Evolutionary conservation across 148 eudicot species (phyloP), one percentile per base, ranked within the genome.

Genomic region (Nepenthes gracilis): DNA sequence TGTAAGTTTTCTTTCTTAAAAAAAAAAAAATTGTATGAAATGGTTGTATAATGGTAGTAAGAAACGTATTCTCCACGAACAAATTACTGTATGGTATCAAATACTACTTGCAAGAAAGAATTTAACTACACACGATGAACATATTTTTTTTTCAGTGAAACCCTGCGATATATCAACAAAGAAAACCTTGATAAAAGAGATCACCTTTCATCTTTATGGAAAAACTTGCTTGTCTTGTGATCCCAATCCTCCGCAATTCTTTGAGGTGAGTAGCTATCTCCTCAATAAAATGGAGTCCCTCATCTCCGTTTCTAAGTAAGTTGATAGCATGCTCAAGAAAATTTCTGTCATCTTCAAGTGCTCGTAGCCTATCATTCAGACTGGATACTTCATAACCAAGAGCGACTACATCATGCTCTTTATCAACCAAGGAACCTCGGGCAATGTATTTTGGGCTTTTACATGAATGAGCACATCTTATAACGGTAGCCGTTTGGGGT

Each of bases 111-210:
- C 45, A 40, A 62, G 96, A 96, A 69, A 96, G 96, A 82, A 96
- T 92, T 75, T 92, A 96, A 63, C 96, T 92, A 71, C 96, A 85
- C 35, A 92, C 96, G 33, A 92, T 11, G 53, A 6, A 10, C 53
- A n/a, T 2, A 49, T 45, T 49, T 5, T n/a, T 45, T 45, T 33
- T 84, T 8, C 45, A 40, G 0, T 3, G 45, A 40, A 40, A 40
- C 45, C 4, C 4, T 4, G 8, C 45, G 1, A 40, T 40, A 40
- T 40, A 40, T 40, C 45, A 8, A 40, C 4, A 4, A 40, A 6
- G 53, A 45, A 11, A 11, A 45, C 11, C 10, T 49, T 49, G n/a
- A 49, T 49, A 6, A 11, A 49, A 49, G 53, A 49, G 53, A 49
- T 49, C 11, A 49, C 53, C 53, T 49, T 49, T 49, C 13, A 49